phyloP scores from a whole-genome alignment of 345 rosid species.

The Arabidopsis thaliana region DNA sequence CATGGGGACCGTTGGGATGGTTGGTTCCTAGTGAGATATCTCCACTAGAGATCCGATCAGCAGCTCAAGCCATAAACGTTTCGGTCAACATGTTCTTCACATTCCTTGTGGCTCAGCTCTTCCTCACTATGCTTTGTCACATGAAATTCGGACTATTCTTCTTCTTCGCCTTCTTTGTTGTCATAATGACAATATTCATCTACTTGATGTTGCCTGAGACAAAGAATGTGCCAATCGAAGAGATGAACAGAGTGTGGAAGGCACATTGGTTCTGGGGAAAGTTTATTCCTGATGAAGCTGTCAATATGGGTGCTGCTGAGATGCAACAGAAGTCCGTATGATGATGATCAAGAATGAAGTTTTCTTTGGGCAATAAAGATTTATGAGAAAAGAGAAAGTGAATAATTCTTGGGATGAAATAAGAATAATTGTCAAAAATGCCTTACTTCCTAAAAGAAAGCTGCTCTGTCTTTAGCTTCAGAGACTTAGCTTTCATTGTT shows the following conservation, averaged over 20 bases:
- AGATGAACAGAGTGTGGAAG: slow-evolving; percentile 49
- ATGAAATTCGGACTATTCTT: slow-evolving; percentile 60
- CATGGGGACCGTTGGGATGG: slow-evolving; percentile 82
- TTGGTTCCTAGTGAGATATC: slow-evolving; percentile 70
- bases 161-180: slow-evolving; percentile 53
- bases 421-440: slow-evolving; percentile 5
- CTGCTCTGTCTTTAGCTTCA: slow-evolving; percentile 29
- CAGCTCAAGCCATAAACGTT: slow-evolving; percentile 61
- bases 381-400: slow-evolving; percentile 10
- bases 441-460: slow-evolving; percentile 5
- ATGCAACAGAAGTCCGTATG: slow-evolving; percentile 44
- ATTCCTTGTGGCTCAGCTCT: slow-evolving; percentile 63
- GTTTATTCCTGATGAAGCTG: slow-evolving; percentile 49
- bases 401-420: slow-evolving; percentile 25
- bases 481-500: not conserved
- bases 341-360: not conserved
- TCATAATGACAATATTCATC: slow-evolving; percentile 54
- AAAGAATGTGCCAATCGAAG: slow-evolving; percentile 50
- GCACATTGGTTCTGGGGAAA: slow-evolving; percentile 51
- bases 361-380: slow-evolving; percentile 10
- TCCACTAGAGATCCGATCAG: slow-evolving; percentile 67
- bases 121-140: slow-evolving; percentile 61
- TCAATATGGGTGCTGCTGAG: slow-evolving; percentile 41
- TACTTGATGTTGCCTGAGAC: slow-evolving; percentile 53
- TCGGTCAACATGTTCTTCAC: slow-evolving; percentile 66